phyloP scores from a whole-genome alignment of 805 yeast genomes.

The Hyphopichia homilentoma region DNA sequence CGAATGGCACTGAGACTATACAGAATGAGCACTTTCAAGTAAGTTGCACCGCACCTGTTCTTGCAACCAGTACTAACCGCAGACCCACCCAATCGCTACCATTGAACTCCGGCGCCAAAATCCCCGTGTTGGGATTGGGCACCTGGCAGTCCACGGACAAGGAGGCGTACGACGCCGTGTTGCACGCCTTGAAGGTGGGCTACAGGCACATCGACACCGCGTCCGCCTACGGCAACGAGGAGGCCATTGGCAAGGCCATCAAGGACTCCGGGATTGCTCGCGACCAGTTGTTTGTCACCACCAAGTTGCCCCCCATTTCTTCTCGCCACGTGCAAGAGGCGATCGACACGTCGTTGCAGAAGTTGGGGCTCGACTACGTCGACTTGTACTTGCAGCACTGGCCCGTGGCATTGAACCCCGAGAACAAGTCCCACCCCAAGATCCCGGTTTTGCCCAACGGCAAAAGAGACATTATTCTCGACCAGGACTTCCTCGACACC shows the following conservation, averaged over 20 bases:
- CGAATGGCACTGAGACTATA: too few species aligned
- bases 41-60: not conserved
- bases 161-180: slow-evolving; percentile 41
- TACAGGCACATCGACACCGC: slow-evolving; percentile 78
- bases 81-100: slow-evolving; percentile 14
- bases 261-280: not conserved
- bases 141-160: slow-evolving; percentile 41
- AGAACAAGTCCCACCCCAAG: slow-evolving; percentile 16
- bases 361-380: slow-evolving; percentile 69
- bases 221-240: slow-evolving; percentile 60
- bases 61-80: not conserved
- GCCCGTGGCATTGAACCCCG: slow-evolving; percentile 54
- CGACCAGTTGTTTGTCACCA: not conserved
- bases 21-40: not conserved
- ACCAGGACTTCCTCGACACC: slow-evolving; percentile 47
- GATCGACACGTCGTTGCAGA: slow-evolving; percentile 54
- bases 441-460: not conserved
- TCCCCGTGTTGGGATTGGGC: slow-evolving; percentile 61
- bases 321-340: slow-evolving; percentile 51
- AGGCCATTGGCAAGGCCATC: slow-evolving; percentile 58
- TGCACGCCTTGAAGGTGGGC: slow-evolving; percentile 58
- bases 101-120: slow-evolving; percentile 50
- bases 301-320: slow-evolving; percentile 53
- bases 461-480: slow-evolving; percentile 18
- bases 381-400: slow-evolving; percentile 80